These are phyloP conservation scores for Prunus yedoensis DNA, from an alignment of 331 rosid species.

Conservation along the genomic window DNA sequence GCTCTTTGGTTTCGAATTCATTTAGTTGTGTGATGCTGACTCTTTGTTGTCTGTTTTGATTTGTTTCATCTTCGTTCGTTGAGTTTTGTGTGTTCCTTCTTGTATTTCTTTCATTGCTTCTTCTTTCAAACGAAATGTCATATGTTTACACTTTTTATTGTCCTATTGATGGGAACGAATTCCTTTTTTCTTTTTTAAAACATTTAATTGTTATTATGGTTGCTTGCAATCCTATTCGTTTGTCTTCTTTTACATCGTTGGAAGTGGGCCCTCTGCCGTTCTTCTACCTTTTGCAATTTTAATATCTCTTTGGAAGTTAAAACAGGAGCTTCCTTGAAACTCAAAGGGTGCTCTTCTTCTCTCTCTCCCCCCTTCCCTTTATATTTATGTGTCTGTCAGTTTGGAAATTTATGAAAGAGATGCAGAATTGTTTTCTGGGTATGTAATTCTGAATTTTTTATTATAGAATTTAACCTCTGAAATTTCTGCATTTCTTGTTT, in stretches of 20 bases:
- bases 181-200: neutral
- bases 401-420: neutral
- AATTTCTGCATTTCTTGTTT: neutral
- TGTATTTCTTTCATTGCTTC: neutral
- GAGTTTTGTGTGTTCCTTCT: neutral
- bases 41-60: neutral
- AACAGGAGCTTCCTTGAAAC: slow-evolving; percentile 23
- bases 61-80: neutral
- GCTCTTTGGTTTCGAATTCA: too few species aligned
- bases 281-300: slow-evolving; percentile 10
- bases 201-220: neutral
- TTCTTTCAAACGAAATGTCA: neutral
- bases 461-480: neutral
- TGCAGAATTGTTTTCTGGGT: neutral
- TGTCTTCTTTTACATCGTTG: slow-evolving; percentile 15
- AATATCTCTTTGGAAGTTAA: neutral
- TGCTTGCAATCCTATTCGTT: neutral
- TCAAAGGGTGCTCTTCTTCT: neutral
- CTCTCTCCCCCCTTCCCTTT: neutral
- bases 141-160: neutral
- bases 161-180: slow-evolving; percentile 6
- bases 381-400: neutral
- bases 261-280: slow-evolving; percentile 11
- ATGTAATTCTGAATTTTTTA: slow-evolving; percentile 4
- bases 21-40: too few species aligned